Base-by-base conservation (phyloP, 1,284 basidiomycete genomes). In the Cutaneotrichosporon cavernicola region DNA sequence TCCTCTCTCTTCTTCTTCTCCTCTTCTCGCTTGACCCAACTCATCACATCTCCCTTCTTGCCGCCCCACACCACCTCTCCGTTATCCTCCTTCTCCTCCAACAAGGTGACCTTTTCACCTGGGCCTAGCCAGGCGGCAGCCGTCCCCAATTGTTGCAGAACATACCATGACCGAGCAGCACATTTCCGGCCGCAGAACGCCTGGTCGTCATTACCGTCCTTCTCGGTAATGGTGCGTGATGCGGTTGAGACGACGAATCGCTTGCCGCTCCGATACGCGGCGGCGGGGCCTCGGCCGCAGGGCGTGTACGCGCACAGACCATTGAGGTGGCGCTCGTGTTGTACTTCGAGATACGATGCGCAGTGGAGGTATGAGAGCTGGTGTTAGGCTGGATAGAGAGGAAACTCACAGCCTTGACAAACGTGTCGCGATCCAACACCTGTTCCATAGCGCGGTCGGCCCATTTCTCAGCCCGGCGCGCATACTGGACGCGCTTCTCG, bases 271-370 rank as follows among this genome's bases (percentile, higher is more conserved):
- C 67, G 65, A 59, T 73, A 78, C 8, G 70, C 67, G 34, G 65
- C 66, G 0, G 56, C 18, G 0, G 76, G 76, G 1, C 64, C 58
- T 34, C 75, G 73, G 4, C 66, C 32, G 56, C 76, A 78, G 5
- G 70, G 56, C 0, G 75, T 70, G 57, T 78, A 78, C 1, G 72
- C 73, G 66, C 76, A 78, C 21, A 74, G 63, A 4, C 57, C 53
- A 66, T 76, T 76, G 7, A 78, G 69, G 56, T 78, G 76, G 5
- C 76, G 71, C 60, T 78, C 76, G 59, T 76, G 74, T 32, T 61
- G 62, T 11, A 73, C 69, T 60, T 74, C 71, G 57, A 55, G 62
- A 62, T 77, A 78, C 56, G 75, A 71, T 13, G 64, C 47, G 0
- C 61, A 56, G 60, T 72, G 69, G 51, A 72, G 59, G 60, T 69